These are phyloP conservation scores for Hyparrhenia diplandra DNA, from an alignment of 176 grass and related monocot species.

Conservation along the genomic window DNA sequence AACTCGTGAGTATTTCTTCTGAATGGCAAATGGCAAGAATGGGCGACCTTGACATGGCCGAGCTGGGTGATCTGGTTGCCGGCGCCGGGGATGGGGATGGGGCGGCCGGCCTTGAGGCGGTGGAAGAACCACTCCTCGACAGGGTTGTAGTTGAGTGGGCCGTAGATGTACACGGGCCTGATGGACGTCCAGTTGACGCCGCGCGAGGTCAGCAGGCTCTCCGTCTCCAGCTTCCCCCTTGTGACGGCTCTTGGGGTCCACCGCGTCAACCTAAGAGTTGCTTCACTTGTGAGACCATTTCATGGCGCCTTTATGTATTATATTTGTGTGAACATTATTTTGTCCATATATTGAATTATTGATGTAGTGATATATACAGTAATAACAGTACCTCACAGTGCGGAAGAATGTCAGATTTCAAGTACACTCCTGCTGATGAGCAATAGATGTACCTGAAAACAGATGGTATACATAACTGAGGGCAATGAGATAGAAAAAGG, in stretches of 20 bases:
- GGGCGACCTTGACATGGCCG: constrained; percentile 82
- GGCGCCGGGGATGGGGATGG: constrained; percentile 74
- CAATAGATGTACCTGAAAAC: constrained; percentile 85
- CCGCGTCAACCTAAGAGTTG: constrained; percentile 69
- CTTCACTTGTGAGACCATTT: too few relatives aligned
- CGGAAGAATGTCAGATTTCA: constrained; percentile 78
- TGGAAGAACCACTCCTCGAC: constrained; percentile 99
- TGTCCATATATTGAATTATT: too few relatives aligned
- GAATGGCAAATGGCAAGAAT: neutral
- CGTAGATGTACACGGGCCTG: constrained; percentile 94
- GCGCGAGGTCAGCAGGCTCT: constrained; percentile 61
- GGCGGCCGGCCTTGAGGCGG: constrained; percentile 80
- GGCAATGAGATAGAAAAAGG: neutral
- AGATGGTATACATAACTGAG: neutral
- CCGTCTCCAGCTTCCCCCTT: constrained; percentile 99
- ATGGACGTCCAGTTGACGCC: constrained; percentile 94
- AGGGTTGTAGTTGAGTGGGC: constrained; percentile 96
- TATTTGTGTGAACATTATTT: neutral
- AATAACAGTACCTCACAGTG: constrained; percentile 74
- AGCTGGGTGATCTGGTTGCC: constrained; percentile 97
- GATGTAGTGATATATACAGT: too few relatives aligned
- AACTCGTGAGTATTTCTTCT: neutral
- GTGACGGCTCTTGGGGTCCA: constrained; percentile 94
- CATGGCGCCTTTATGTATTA: too few relatives aligned
- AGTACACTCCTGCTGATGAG: constrained; percentile 94